Conservation (phyloP, 163 green algal species). For the Coccomyxa subellipsoidea region DNA sequence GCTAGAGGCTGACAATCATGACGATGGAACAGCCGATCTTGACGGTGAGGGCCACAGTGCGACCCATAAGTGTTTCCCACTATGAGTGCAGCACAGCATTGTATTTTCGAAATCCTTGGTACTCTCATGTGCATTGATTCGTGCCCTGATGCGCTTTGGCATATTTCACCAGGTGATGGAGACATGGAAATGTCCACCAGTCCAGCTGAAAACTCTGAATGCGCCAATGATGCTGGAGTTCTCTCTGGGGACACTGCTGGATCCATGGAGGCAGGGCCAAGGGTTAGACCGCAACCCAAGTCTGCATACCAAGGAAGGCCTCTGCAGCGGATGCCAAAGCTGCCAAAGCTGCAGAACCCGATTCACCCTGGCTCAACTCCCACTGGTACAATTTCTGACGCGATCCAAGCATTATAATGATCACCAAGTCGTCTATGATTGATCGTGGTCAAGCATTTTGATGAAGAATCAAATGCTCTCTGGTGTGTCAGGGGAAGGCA, state of each 20-base stretch:
- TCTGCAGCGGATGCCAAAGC: background rate
- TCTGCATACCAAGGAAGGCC: background rate
- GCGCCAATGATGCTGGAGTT: background rate
- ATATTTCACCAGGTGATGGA: background rate
- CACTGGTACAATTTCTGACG: conserved; percentile 12
- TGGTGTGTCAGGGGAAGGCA: conserved; percentile 26
- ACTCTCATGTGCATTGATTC: too few relatives aligned
- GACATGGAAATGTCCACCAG: background rate
- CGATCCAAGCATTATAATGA: too few relatives aligned
- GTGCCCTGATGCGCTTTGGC: too few relatives aligned
- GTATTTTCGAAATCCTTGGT: too few relatives aligned
- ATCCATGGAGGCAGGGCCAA: background rate
- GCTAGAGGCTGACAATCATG: background rate
- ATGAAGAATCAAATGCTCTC: too few relatives aligned
- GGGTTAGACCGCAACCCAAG: background rate
- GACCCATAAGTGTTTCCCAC: too few relatives aligned
- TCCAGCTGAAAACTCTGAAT: background rate
- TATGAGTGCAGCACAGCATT: too few relatives aligned
- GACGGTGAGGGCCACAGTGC: too few relatives aligned
- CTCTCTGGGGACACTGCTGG: background rate
- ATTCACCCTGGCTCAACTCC: conserved; percentile 67
- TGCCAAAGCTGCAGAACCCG: conserved; percentile 31
- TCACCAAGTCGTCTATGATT: too few relatives aligned
- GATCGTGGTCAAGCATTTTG: too few relatives aligned
- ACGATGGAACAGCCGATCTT: background rate